A percentile compares a stretch with the other conserved stretches of the same genome.
Evolutionary conservation across 768 basidiomycete genomes (phyloP).

Genomic region (Leccinum uliginosum): DNA sequence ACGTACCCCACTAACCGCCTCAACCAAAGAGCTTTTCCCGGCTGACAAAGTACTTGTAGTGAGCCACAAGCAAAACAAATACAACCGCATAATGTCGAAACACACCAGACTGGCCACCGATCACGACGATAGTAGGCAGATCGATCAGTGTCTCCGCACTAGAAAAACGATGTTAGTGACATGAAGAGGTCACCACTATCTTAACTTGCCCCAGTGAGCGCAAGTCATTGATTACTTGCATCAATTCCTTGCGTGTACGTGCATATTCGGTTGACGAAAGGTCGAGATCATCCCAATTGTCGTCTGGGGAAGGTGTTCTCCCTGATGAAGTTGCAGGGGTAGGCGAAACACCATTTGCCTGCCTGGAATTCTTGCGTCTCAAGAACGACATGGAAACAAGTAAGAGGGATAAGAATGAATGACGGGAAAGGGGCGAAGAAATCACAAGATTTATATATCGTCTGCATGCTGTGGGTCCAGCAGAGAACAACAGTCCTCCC

Average conservation of each 20-base stretch:
- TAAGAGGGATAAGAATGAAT: background rate
- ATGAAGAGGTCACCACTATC: background rate
- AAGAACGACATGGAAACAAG: slow-evolving; percentile 4
- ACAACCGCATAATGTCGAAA: background rate
- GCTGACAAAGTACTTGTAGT: slow-evolving; percentile 31
- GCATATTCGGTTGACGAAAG: slow-evolving; percentile 38
- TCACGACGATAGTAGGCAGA: slow-evolving; percentile 51
- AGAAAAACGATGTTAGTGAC: slow-evolving; percentile 1
- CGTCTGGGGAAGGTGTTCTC: slow-evolving; percentile 11
- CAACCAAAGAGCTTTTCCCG: slow-evolving; percentile 58
- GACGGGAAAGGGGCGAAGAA: background rate
- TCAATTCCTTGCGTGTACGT: slow-evolving; percentile 34
- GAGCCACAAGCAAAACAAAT: background rate
- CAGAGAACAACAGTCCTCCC: background rate
- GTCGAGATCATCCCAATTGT: slow-evolving; percentile 9
- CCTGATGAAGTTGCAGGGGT: background rate
- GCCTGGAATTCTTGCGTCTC: background rate
- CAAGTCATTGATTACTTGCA: slow-evolving; percentile 37
- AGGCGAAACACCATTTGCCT: background rate
- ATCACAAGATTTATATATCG: slow-evolving; percentile 9
- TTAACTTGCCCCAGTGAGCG: slow-evolving; percentile 36
- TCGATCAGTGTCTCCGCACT: slow-evolving; percentile 39
- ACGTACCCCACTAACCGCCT: slow-evolving; percentile 52
- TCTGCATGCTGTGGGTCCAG: background rate
- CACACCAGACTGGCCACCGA: slow-evolving; percentile 54